phyloP scores from a whole-genome alignment of 2,329 filamentous ascomycete genomes.

The Pestalotiopsis sp. region DNA sequence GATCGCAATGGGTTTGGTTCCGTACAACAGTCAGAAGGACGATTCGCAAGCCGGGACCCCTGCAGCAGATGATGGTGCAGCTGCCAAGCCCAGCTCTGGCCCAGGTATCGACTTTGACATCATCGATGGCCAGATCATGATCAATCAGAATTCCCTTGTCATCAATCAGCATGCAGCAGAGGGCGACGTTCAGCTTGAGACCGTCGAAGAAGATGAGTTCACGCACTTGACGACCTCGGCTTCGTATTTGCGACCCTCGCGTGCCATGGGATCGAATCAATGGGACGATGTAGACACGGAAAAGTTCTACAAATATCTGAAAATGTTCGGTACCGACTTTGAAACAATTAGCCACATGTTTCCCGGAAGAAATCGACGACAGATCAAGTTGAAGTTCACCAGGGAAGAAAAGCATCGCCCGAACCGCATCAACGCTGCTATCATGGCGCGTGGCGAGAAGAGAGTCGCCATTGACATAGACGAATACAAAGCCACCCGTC shows the following conservation, averaged over 20 bases:
- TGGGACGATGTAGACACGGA: slow-evolving; percentile 75
- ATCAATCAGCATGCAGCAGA: slow-evolving; percentile 67
- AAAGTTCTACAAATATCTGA: slow-evolving; percentile 72
- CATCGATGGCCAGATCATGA: slow-evolving; percentile 71
- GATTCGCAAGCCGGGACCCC: slow-evolving; percentile 18
- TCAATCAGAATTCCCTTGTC: slow-evolving; percentile 66
- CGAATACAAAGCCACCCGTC: slow-evolving; percentile 54
- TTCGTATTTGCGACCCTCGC: slow-evolving; percentile 65
- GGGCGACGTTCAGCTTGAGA: slow-evolving; percentile 50
- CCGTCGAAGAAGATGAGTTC: slow-evolving; percentile 77
- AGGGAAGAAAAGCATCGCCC: slow-evolving; percentile 73
- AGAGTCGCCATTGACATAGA: slow-evolving; percentile 59
- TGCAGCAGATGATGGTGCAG: slow-evolving; percentile 23
- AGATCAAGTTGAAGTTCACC: slow-evolving; percentile 82
- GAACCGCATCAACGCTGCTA: slow-evolving; percentile 59
- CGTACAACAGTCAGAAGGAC: slow-evolving; percentile 18
- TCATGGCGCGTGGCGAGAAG: slow-evolving; percentile 57
- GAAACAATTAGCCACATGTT: slow-evolving; percentile 79
- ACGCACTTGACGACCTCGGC: slow-evolving; percentile 69
- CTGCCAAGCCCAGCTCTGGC: slow-evolving; percentile 18
- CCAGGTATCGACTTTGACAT: slow-evolving; percentile 46
- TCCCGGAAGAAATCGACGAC: slow-evolving; percentile 66
- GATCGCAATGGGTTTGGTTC: slow-evolving; percentile 25
- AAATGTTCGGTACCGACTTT: slow-evolving; percentile 82
- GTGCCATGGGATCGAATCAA: slow-evolving; percentile 58